phyloP scores from a whole-genome alignment of 495 filamentous ascomycete species.

The Penicillium canariense region DNA sequence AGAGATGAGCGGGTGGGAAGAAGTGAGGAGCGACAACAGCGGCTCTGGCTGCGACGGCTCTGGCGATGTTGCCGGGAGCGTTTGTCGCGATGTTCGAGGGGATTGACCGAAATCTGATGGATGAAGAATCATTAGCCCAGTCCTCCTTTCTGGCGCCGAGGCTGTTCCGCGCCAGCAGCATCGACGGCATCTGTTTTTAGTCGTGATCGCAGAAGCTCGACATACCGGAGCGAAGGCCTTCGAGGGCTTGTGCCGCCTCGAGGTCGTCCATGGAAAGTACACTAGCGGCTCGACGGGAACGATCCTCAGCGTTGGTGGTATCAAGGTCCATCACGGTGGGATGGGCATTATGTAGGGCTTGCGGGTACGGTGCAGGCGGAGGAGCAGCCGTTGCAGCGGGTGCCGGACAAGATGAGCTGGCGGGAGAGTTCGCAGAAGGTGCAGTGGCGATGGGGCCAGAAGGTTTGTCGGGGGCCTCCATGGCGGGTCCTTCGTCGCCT shows the following conservation, averaged over 20 bases:
- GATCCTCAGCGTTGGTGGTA: conserved; percentile 35
- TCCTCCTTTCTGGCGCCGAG: not conserved
- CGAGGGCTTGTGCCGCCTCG: conserved; percentile 84
- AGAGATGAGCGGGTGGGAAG: conserved; percentile 73
- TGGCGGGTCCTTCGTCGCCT: conserved; percentile 1
- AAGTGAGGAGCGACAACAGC: conserved; percentile 73
- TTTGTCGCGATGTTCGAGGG: conserved; percentile 30
- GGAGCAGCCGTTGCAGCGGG: not conserved
- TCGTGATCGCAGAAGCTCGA: conserved; percentile 2
- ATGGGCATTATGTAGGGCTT: conserved; percentile 31
- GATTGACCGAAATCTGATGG: conserved; percentile 35
- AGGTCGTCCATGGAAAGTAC: conserved; percentile 76
- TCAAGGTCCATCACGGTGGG: conserved; percentile 44
- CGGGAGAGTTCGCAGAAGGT: conserved; percentile 10
- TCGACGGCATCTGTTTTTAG: not conserved
- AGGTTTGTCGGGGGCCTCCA: conserved; percentile 2
- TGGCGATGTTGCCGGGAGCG: conserved; percentile 18
- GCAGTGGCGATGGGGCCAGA: not conserved
- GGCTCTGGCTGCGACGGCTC: conserved; percentile 58
- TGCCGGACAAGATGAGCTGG: conserved; percentile 6
- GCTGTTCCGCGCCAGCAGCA: not conserved
- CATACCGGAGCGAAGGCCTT: conserved; percentile 77
- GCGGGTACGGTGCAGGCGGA: conserved; percentile 4
- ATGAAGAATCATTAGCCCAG: conserved; percentile 17
- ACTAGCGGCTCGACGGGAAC: conserved; percentile 45